Evolutionary conservation across 768 basidiomycete species (phyloP), one percentile per base, ranked within the genome.

Genomic region (Hericium coralloides): DNA sequence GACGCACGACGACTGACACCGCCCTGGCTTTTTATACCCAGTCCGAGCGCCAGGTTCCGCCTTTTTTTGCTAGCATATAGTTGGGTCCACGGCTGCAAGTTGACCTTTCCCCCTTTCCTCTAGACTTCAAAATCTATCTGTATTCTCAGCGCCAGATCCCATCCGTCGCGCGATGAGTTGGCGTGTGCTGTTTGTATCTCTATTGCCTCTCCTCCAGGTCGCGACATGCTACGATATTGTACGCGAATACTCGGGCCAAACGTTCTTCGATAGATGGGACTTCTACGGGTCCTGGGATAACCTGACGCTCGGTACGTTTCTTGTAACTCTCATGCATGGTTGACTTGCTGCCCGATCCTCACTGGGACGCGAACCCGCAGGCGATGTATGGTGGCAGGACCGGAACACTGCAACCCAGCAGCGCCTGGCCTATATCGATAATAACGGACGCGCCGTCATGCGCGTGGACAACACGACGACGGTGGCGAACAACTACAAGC

Each of bases 401-500:
- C 65, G 72, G 54, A 67, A 72, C 2, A 71, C 73, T 20, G 85
- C 84, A 0, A 67, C 69, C 12, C 66, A 72, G 7, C 72, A 79
- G 58, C 64, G 73, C 1, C 73, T 91, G 18, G 81, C 82, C 4
- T 88, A 79, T 63, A 67, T 87, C 60, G 84, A 86, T 60, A 63
- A 63, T 45, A 76, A 76, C 1, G 83, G 86, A 7, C 80, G 84
- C 55, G 84, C 83, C 5, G 76, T 93, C 59, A 73, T 93, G 51
- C 82, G 78, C 63, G 89, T 92, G 6, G 89, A 92, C 73, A 89
- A 89, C 64, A 69, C 71, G 8, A 81, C 81, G 12, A 75, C 75
- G 48, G 77, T 89, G 1, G 68, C 73, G 15, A 69, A 67, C 23
- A 76, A 77, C 55, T 64, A 79, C 47, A 76, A 81, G 59, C 73